Conservation (phyloP, 2,329 filamentous ascomycete genomes). For the Talaromyces funiculosus region DNA sequence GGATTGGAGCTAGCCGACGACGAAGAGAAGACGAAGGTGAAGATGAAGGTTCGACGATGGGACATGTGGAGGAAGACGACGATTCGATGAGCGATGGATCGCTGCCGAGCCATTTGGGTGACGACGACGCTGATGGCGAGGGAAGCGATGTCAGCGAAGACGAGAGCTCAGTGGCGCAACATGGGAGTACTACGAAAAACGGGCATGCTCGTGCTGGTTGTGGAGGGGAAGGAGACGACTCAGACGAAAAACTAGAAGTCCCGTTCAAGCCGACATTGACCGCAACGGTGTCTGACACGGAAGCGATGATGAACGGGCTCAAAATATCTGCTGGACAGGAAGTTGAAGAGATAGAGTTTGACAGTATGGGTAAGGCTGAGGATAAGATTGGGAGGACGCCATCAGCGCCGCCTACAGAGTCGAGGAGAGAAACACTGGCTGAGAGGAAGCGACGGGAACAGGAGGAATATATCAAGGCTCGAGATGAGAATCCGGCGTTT, state of each 20-base stretch:
- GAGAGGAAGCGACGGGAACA: conserved; percentile 77
- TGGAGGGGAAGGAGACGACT: conserved; percentile 23
- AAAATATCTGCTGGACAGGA: conserved; percentile 41
- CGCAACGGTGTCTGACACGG: conserved; percentile 49
- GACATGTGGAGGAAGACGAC: conserved; percentile 46
- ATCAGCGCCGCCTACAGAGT: conserved; percentile 32
- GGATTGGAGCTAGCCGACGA: conserved; percentile 42
- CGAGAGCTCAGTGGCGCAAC: conserved; percentile 33
- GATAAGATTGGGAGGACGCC: conserved; percentile 32
- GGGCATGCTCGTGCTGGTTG: conserved; percentile 20
- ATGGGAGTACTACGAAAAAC: conserved; percentile 2
- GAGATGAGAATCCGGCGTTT: conserved; percentile 85
- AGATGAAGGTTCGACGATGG: conserved; percentile 45
- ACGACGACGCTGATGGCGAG: conserved; percentile 56
- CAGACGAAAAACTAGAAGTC: conserved; percentile 33
- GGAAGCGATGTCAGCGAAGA: conserved; percentile 53
- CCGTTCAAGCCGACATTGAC: conserved; percentile 29
- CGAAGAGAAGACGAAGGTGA: conserved; percentile 46
- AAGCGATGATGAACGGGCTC: conserved; percentile 57
- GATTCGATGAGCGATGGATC: conserved; percentile 61
- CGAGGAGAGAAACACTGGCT: conserved; percentile 52
- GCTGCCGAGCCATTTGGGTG: conserved; percentile 51
- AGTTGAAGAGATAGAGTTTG: conserved; percentile 43
- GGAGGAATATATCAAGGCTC: conserved; percentile 81
- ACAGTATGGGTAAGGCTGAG: conserved; percentile 35